A percentile compares a stretch with the other conserved stretches of the same genome.
phyloP scores from a whole-genome alignment of 257 asterid genomes.

The Echium plantagineum region DNA sequence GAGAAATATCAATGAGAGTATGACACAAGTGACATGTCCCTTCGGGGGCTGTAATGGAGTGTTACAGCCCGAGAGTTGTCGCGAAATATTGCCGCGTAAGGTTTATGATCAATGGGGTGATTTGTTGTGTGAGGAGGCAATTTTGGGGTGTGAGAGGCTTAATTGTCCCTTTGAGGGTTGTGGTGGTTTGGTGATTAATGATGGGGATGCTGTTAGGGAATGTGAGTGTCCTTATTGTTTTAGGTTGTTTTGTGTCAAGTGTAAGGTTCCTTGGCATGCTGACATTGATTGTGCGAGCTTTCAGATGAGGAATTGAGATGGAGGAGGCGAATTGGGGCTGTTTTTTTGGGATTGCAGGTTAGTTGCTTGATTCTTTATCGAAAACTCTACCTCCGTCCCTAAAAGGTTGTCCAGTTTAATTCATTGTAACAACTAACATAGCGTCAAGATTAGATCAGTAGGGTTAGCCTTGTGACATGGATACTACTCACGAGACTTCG shows the following conservation, averaged over 20 bases:
- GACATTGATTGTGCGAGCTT: neutral
- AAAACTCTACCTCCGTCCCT: too few relatives aligned
- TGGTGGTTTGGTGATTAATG: neutral
- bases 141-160: neutral
- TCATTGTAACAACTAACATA: too few relatives aligned
- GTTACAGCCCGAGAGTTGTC: neutral
- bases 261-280: neutral
- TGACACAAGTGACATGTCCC: neutral
- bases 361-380: neutral
- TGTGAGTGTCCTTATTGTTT: neutral
- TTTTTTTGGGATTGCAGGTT: neutral
- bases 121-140: neutral
- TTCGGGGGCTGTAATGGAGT: neutral
- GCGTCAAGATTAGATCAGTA: too few relatives aligned
- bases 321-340: neutral
- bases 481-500: too few relatives aligned
- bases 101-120: neutral
- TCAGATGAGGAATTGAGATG: neutral
- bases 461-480: too few relatives aligned
- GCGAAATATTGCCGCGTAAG: neutral
- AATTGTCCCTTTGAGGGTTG: neutral
- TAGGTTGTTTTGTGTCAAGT: conserved; percentile 1
- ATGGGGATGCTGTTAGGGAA: neutral
- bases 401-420: too few relatives aligned
- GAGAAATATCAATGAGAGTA: neutral